These are phyloP conservation scores for Pholiota microspora DNA, from an alignment of 768 basidiomycete species.

Conservation along the genomic window DNA sequence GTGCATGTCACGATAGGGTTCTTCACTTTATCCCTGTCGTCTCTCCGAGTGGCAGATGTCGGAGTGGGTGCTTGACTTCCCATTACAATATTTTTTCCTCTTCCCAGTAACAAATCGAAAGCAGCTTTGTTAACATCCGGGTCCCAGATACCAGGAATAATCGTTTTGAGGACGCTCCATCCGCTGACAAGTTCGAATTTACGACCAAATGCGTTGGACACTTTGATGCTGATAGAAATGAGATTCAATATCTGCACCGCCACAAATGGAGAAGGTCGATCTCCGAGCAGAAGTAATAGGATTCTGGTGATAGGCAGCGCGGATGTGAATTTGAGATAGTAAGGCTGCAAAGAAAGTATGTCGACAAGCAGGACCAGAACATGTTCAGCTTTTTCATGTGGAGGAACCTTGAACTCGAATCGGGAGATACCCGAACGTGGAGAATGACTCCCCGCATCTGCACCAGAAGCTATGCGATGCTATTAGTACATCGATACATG, in stretches of 20 bases:
- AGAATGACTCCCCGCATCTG: slow-evolving; percentile 35
- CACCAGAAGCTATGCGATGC: slow-evolving; percentile 4
- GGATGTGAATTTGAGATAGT: slow-evolving; percentile 69
- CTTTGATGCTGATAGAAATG: slow-evolving; percentile 51
- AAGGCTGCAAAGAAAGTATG: slow-evolving; percentile 52
- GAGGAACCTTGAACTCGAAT: slow-evolving; percentile 44
- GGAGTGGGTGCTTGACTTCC: slow-evolving; percentile 19
- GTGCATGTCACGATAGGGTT: slow-evolving; percentile 51
- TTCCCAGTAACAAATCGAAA: slow-evolving; percentile 67
- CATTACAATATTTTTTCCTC: neutral
- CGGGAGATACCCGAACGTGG: slow-evolving; percentile 57
- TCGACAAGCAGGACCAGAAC: slow-evolving; percentile 66
- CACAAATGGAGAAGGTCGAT: slow-evolving; percentile 61
- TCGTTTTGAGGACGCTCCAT: slow-evolving; percentile 71
- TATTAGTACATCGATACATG: slow-evolving; percentile 8
- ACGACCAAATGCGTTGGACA: slow-evolving; percentile 63
- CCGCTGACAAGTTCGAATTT: slow-evolving; percentile 87
- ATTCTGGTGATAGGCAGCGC: slow-evolving; percentile 79
- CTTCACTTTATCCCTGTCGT: slow-evolving; percentile 21
- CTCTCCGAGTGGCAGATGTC: slow-evolving; percentile 15
- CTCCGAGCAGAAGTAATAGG: slow-evolving; percentile 74
- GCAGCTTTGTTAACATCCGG: slow-evolving; percentile 60
- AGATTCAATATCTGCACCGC: slow-evolving; percentile 59
- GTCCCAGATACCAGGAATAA: slow-evolving; percentile 72
- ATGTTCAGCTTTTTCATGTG: slow-evolving; percentile 61